Base-by-base conservation (phyloP, 495 filamentous ascomycete genomes). In the Aspergillus heteromorphus region DNA sequence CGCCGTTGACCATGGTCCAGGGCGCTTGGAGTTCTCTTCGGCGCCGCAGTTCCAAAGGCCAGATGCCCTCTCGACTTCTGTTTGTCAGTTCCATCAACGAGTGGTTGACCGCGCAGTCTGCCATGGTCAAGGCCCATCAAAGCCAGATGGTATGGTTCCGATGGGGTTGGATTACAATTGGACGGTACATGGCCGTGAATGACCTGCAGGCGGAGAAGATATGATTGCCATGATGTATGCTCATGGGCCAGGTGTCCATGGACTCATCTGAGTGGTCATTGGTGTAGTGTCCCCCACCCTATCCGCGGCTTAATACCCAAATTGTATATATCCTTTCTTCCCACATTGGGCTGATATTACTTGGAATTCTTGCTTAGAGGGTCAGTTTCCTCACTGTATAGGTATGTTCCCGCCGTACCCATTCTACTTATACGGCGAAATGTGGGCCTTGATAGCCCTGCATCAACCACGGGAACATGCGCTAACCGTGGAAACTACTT, bases 91-190 rank as follows among this genome's bases (percentile, higher is more conserved):
- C 80, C 0, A 79, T 74, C 38, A 61, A 51, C 40, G 80, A 76
- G 63, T 86, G 82, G 65, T 69, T 85, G 65, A 81, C 72, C 21
- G 93, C 88, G 41, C 85, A 89, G 74, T 75, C 71, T 41, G 93
- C 93, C 16, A 98, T 98, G 93, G 87, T 86, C 0, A 74, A 78
- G 45, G 91, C 84, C 9, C 93, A 98, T 72, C 75, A 82, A 75
- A 97, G 92, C 70, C 93, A 98, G 79, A 98, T 98, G 93, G 79
- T 87, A 34, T 98, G 93, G 93, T 98, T 97, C 65, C 81, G 93
- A 9, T 97, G 90, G 84, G 91, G 91, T 0, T 98, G 93, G 93
- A 95, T 98, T 62, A 77, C 79, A 5, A 60, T 96, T 51, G 91
- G 90, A 54, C 76, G 93, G 54, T 98, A 97, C 73, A 97, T 98